Percentiles rank a stretch among this genome's conserved stretches.
phyloP scores from a whole-genome alignment of 2,329 filamentous ascomycete species.

The Teratosphaeria destructans region DNA sequence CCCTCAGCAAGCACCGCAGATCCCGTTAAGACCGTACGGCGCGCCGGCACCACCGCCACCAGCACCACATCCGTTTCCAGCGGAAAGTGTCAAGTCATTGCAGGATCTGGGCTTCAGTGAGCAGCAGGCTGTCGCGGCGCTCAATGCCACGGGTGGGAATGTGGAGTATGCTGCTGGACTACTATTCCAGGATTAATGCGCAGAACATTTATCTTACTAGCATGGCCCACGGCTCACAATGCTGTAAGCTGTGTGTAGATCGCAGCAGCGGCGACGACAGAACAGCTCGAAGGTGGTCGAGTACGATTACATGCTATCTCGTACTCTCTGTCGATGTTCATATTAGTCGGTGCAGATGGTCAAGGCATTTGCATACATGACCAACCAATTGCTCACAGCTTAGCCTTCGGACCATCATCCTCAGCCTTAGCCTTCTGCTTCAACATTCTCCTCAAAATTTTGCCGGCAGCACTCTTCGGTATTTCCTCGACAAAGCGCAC shows the following conservation, averaged over 20 bases:
- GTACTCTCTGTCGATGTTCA: too few species aligned
- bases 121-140: conserved; percentile 36
- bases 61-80: conserved; percentile 30
- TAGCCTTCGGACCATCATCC: background rate
- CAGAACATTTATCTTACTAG: background rate
- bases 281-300: too few species aligned
- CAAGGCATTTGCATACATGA: background rate
- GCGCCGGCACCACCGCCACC: conserved; percentile 18
- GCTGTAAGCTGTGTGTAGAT: too few species aligned
- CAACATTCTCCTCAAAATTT: conserved; percentile 33
- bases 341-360: too few species aligned
- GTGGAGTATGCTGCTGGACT: conserved; percentile 40
- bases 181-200: conserved; percentile 31
- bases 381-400: background rate
- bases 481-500: conserved; percentile 38
- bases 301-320: too few species aligned
- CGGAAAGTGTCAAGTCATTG: conserved; percentile 32
- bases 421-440: background rate
- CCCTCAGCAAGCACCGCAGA: conserved; percentile 12
- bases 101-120: conserved; percentile 37
- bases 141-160: conserved; percentile 40
- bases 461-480: conserved; percentile 38
- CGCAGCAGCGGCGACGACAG: too few species aligned
- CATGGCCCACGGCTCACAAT: too few species aligned
- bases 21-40: conserved; percentile 24